Evolutionary conservation across 2,329 filamentous ascomycete genomes (phyloP), one percentile per base, ranked within the genome.

Genomic region (Arthrobotrys iridis): DNA sequence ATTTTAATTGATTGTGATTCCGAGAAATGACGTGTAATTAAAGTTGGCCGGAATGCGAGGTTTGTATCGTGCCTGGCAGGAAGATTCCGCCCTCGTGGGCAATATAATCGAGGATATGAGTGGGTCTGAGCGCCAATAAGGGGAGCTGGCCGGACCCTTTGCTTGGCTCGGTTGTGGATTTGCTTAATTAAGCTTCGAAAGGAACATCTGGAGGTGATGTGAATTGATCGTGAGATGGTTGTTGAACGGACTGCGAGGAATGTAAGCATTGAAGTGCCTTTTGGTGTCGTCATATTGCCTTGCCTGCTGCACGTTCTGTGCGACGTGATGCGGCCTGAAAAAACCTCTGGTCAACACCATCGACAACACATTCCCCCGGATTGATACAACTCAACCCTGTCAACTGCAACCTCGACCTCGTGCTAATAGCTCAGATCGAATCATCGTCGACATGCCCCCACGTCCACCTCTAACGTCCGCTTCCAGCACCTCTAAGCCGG

Each of bases 11-110:
- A 41, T 43, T 18, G 63, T 20, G 63, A 63, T 15, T 20, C 26
- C 10, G 71, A 75, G 58, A 75, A 63, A 33, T 68, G 71, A 64
- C 63, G 71, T 68, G 71, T 41, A 59, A 75, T 75, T 74, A 75
- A 67, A 48, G 63, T 75, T 75, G 63, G 57, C 48, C 52, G 71
- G 63, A 68, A 75, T 68, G 71, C 71, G 63, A 65, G 71, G 45
- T 75, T 57, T 62, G 28, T 62, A 64, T 68, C 63, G 20, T 60
- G 41, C 57, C 71, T 58, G 71, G 55, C 57, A 75, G 63, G 55
- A 48, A 52, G 43, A 58, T 43, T 55, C 55, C 46, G 52, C 48
- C 60, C 45, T 50, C 28, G 52, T 30, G 41, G 57, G 63, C 62
- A 75, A 68, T 68, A 63, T 30, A 59, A 68, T 22, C 35, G 15